Base-by-base conservation (phyloP, 495 filamentous ascomycete genomes). In the Podospora bellae-mahoneyi region DNA sequence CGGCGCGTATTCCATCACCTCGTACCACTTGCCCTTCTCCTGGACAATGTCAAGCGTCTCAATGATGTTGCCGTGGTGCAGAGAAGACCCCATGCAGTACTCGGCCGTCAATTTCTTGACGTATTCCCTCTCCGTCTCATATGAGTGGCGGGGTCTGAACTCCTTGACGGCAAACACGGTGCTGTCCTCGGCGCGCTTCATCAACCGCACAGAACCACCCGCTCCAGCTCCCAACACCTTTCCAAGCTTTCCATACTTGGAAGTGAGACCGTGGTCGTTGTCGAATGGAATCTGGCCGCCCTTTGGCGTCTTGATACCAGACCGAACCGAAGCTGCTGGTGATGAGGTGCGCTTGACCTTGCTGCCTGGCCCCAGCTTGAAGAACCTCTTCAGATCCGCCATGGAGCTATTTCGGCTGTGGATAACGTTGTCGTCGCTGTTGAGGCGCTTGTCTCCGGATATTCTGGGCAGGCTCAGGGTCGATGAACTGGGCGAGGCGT, bases 1-100 rank as follows among this genome's bases (percentile, higher is more conserved):
- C 5, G 95, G 95, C n/a, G 93, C 96, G 76, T 96, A 98, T 75
- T 99, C 95, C 95, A 99, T 99, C 32, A 99, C 95, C 75, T 97
- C 96, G 77, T 96, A 99, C 94, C 95, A 99, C 69, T 90, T 92
- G 30, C 87, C 89, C 77, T 92, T 94, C 82, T 99, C 95, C 68
- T 97, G 90, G 18, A 99, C 88, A 69, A 99, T 97, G 77, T 99
- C 95, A 48, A 99, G 84, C 9, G 95, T 97, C 77, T 98, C 95
- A 74, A 99, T 97, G 70, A 99, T 93, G 77, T 99, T 99, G 64
- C 96, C 95, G 73, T 99, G 95, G 74, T 98, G 95, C 55, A 99
- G 80, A 27, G 96, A 97, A 3, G 94, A 97, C 10, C 95, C 95
- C 74, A 99, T 93, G 78, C 95, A 99, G 78, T 98, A 99, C 77